Base-by-base conservation (phyloP, 176 grass and related monocot species). In the Carex pumila region DNA sequence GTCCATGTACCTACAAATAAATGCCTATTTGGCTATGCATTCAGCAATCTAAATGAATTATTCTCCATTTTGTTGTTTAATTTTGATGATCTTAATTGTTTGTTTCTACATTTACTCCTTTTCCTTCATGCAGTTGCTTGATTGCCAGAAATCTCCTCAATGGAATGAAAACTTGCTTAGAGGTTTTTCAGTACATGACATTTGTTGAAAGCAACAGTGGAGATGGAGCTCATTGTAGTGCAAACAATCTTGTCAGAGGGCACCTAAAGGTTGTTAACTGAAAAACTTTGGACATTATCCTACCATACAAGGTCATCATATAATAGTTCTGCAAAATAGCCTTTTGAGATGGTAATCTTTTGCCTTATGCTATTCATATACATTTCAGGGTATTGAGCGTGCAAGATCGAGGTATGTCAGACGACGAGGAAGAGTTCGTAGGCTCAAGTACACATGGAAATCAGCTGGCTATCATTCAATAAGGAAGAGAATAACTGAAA, bases 401-500 rank as follows among this genome's bases (percentile, higher is more conserved):
- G 73, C 85, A 79, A 95, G 92, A 82, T 91, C 96, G 81, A 88
- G 91, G 55, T 98, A 86, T 78, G 57, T 95, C 37, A 88, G 96
- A 90, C 93, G 96, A 72, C 86, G 91, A 68, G 93, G 96, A 84
- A 95, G 87, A 85, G 91, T 98, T 66, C 92, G 91, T 71, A 88
- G 93, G 72, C 89, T 98, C 84, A 98, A 94, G 61, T 98, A 94
- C 85, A 98, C 91, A 22, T 94, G 96, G 96, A 98, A 98, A 89
- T 92, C 93, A 17, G 89, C 93, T 86, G 93, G 96, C 17, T 95
- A 95, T 74, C 89, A 93, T 93, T 95, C 90, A 49, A 92, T 95
- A 88, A 90, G 92, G 83, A 98, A 98, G 88, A 95, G 91, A 82
- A 98, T 92, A 79, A 94, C 95, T 55, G 95, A 94, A 85, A 91